Evolutionary conservation across 805 yeast species (phyloP), one percentile per base, ranked within the genome.

Genomic region (Candida ficus): DNA sequence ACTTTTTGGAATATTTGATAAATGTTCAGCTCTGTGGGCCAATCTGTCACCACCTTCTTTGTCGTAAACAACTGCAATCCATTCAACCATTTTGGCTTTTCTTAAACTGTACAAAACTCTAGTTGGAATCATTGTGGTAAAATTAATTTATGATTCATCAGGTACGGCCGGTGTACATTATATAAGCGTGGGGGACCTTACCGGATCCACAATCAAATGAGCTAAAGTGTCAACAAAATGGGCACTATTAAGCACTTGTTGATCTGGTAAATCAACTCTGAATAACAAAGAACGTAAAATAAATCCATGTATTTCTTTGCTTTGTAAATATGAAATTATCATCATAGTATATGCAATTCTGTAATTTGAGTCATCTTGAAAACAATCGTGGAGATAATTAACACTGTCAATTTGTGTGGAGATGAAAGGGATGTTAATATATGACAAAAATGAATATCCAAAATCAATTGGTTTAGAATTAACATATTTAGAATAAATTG

Each of bases 11-110:
- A 79, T 63, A 3, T 56, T 71, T 9, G 69, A 68, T 17, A 78
- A 49, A 56, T 82, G 90, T 29, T 65, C 64, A 4, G 75, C 66
- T 60, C 86, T 73, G 32, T 66, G 65, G 13, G 59, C 51, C 4
- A 73, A 47, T 58, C 89, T 71, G 20, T 45, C 53, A 28, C 75
- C 61, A 30, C 75, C 77, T 36, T 86, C 85, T 54, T 75, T 76
- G 58, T 85, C 95, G 59, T 68, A 80, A 27, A 83, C 75, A 54
- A 82, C 67, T 13, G 79, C 91, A 57, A 78, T 67, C 75, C 80
- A 82, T 58, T 82, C 87, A 64, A 65, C 68, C 72, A 68, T 64
- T 43, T 58, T 63, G n/a, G 17, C 23, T 39, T 17, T 29, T 37
- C 18, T 30, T 41, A 29, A 28, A 10, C 20, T 14, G 33, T 39